These are phyloP conservation scores for Trametes coccinea DNA, from an alignment of 768 basidiomycete genomes.

Conservation along the genomic window DNA sequence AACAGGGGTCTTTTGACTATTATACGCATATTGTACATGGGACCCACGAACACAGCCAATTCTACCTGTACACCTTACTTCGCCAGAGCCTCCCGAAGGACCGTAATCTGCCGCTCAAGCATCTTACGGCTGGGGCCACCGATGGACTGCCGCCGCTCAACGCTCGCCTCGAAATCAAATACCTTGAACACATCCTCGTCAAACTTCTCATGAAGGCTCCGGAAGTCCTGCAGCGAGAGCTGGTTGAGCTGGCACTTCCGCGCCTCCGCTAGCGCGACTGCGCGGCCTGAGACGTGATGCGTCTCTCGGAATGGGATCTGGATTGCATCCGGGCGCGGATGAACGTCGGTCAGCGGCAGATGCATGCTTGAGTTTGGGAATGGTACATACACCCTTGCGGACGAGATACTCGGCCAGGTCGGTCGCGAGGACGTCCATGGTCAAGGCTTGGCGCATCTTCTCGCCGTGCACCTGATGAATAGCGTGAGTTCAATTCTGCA, in stretches of 20 bases:
- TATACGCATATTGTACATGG: not conserved
- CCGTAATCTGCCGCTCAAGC: conserved; percentile 81
- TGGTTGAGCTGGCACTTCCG: conserved; percentile 79
- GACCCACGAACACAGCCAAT: not conserved
- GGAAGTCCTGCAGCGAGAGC: conserved; percentile 78
- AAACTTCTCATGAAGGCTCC: conserved; percentile 74
- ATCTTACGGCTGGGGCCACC: conserved; percentile 88
- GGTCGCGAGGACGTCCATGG: conserved; percentile 98
- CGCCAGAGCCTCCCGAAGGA: conserved; percentile 61
- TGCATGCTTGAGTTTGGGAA: not conserved
- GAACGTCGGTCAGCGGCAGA: conserved; percentile 6
- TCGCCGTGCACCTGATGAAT: conserved; percentile 72
- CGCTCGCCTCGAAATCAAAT: conserved; percentile 94
- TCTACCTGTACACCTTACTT: conserved; percentile 17
- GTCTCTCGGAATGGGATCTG: conserved; percentile 99
- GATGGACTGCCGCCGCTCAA: conserved; percentile 89
- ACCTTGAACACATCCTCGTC: conserved; percentile 77
- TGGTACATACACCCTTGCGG: conserved; percentile 81
- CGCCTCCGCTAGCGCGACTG: conserved; percentile 91
- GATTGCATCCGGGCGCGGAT: not conserved
- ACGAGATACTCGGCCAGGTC: conserved; percentile 98
- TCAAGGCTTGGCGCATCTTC: conserved; percentile 88
- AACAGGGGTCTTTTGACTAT: not conserved
- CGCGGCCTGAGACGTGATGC: conserved; percentile 95
- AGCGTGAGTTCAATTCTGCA: not conserved